Evolutionary conservation across 345 rosid genomes (phyloP).

Genomic region (Acer campestre): DNA sequence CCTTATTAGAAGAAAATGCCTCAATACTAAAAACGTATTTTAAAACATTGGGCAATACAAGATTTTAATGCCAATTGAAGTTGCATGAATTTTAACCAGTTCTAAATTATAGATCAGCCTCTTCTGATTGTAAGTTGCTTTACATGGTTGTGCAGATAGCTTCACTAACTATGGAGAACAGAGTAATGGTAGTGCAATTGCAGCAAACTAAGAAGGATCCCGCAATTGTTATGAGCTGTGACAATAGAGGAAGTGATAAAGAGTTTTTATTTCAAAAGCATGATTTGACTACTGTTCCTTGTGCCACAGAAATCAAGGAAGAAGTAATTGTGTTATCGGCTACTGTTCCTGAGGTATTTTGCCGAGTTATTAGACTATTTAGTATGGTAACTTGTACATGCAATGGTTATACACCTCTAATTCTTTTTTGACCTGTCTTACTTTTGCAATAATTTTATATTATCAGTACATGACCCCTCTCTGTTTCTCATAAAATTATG

Average conservation of each 20-base stretch:
- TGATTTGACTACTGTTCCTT: constrained; percentile 25
- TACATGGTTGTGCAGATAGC: constrained; percentile 49
- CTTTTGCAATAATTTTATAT: neutral
- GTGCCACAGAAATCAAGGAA: constrained; percentile 28
- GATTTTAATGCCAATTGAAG: neutral
- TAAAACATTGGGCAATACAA: neutral
- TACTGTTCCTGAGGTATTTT: constrained; percentile 39
- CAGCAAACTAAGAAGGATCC: constrained; percentile 44
- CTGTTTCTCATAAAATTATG: neutral
- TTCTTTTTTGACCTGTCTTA: neutral
- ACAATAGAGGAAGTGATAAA: constrained; percentile 21
- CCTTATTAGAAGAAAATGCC: too few relatives aligned
- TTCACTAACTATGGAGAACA: constrained; percentile 61
- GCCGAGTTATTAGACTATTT: neutral
- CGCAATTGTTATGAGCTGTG: constrained; percentile 19
- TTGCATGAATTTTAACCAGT: neutral
- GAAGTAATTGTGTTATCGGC: constrained; percentile 27
- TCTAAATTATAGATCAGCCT: neutral
- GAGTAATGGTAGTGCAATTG: constrained; percentile 55
- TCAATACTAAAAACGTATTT: too few relatives aligned
- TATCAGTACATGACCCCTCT: neutral
- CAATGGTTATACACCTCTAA: constrained; percentile 2
- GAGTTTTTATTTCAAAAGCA: constrained; percentile 22
- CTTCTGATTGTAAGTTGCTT: constrained; percentile 11
- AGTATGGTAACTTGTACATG: constrained; percentile 5